These are phyloP conservation scores for Moesziomyces antarcticus DNA, from an alignment of 1,284 basidiomycete genomes.

Conservation along the genomic window DNA sequence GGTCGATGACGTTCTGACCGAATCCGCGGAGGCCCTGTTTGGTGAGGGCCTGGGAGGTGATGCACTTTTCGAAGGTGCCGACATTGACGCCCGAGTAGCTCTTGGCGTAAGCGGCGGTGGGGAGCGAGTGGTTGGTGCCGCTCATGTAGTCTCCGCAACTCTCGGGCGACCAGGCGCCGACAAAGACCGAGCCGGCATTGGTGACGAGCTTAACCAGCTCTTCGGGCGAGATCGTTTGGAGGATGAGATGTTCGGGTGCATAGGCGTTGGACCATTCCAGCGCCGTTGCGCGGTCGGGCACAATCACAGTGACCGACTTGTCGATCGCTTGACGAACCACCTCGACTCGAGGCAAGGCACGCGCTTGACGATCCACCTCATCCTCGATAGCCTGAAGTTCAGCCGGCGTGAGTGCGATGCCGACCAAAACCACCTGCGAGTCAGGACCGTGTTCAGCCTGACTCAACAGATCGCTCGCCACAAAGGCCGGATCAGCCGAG, in stretches of 20 bases:
- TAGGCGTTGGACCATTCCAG: conserved; percentile 94
- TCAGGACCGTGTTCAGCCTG: conserved; percentile 97
- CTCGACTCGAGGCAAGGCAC: conserved; percentile 84
- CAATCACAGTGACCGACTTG: conserved; percentile 89
- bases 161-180: conserved; percentile 79
- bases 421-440: conserved; percentile 94
- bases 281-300: conserved; percentile 78
- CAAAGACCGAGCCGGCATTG: conserved; percentile 87
- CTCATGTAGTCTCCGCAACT: conserved; percentile 98
- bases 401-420: conserved; percentile 76
- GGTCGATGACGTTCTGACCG: conserved; percentile 87
- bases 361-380: conserved; percentile 89
- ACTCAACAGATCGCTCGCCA: conserved; percentile 94
- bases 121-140: conserved; percentile 93
- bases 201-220: conserved; percentile 54
- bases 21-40: conserved; percentile 79
- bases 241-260: conserved; percentile 76
- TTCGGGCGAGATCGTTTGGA: conserved; percentile 56
- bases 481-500: conserved; percentile 85
- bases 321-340: conserved; percentile 90
- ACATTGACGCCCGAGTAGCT: conserved; percentile 99
- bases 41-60: conserved; percentile 93
- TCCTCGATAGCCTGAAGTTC: conserved; percentile 80
- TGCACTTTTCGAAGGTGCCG: conserved; percentile 97
- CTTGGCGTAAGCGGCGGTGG: conserved; percentile 81